A percentile compares a stretch with the other conserved stretches of the same genome.
phyloP scores from a whole-genome alignment of 225 moss, liverwort and hornwort genomes.

The Rhytidiadelphus loreus region DNA sequence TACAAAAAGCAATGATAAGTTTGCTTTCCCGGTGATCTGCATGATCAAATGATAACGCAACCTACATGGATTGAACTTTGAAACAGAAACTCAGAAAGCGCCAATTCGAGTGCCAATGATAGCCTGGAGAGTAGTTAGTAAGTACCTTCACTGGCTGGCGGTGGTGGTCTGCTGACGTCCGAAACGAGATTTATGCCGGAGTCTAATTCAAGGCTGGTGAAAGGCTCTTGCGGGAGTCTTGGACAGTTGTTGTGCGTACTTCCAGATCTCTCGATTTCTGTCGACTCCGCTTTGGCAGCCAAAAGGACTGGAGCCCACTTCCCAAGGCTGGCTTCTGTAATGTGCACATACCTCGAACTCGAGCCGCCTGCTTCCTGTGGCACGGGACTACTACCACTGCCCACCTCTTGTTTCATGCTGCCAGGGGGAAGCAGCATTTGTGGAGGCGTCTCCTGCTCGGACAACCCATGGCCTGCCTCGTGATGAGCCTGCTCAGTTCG shows the following conservation, averaged over 20 bases:
- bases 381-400: background rate
- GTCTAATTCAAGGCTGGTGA: constrained; percentile 6
- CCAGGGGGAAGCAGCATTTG: background rate
- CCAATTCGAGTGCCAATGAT: background rate
- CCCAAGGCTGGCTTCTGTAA: background rate
- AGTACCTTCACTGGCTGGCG: constrained; percentile 4
- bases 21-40: background rate
- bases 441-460: background rate
- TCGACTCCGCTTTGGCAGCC: background rate
- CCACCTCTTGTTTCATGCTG: background rate
- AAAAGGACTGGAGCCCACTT: constrained; percentile 9
- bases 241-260: background rate
- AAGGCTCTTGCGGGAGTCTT: background rate
- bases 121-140: background rate
- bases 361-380: constrained; percentile 3
- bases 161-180: background rate
- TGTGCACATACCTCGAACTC: background rate
- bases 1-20: background rate
- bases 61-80: background rate
- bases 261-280: background rate
- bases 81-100: background rate
- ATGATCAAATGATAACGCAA: background rate
- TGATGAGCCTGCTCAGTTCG: background rate
- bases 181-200: background rate
- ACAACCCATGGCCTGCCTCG: background rate